Conservation (phyloP, 148 eudicot species). For the Rhododendron williamsianum region DNA sequence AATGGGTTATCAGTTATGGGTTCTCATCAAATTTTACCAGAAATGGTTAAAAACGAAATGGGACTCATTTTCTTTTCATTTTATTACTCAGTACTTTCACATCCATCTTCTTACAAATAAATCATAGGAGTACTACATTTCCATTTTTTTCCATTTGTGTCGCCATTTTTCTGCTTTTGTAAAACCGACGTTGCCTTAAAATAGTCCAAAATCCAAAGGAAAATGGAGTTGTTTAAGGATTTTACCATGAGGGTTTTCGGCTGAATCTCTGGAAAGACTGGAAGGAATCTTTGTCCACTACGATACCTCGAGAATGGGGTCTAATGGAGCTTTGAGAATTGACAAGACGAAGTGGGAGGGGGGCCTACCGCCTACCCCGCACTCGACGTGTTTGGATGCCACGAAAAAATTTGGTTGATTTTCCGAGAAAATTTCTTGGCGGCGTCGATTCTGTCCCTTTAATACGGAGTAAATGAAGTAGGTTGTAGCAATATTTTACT, state of each 20-base stretch:
- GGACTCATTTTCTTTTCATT: neutral
- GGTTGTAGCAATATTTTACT: neutral
- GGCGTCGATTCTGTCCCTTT: neutral
- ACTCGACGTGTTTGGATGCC: neutral
- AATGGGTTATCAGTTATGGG: neutral
- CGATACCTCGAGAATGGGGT: neutral
- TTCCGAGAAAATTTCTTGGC: neutral
- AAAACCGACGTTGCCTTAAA: neutral
- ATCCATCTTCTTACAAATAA: neutral
- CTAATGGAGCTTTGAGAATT: neutral
- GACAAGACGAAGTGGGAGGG: neutral
- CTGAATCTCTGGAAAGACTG: neutral
- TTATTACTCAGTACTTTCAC: neutral
- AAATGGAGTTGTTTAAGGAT: neutral
- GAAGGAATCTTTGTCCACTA: neutral
- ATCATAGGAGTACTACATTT: neutral
- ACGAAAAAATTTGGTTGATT: neutral
- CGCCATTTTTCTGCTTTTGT: neutral
- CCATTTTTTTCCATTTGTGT: neutral
- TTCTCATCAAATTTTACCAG: neutral
- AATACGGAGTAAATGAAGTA: neutral
- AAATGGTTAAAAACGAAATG: neutral
- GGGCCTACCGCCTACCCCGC: neutral
- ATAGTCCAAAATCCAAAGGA: neutral
- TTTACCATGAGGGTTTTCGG: constrained; percentile 4